Percentiles rank a stretch among this genome's conserved stretches.
These are phyloP conservation scores for Daldinia eschscholtzii DNA, from an alignment of 2,329 filamentous ascomycete species.

Conservation along the genomic window DNA sequence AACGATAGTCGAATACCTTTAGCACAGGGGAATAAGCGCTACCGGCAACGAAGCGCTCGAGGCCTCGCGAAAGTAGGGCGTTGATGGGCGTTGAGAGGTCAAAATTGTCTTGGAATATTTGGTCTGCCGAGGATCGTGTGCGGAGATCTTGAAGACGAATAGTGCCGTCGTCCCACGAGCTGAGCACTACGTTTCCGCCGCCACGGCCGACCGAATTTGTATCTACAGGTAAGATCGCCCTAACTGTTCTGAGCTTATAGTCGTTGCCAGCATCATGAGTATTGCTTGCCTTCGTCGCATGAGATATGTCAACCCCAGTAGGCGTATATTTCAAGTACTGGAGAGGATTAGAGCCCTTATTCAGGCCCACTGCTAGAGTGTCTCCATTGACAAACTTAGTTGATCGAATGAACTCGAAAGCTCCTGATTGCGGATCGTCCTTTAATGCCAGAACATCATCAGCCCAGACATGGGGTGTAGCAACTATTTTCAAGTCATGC, in stretches of 20 bases:
- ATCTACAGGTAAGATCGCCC: conserved; percentile 62
- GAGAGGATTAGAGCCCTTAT: conserved; percentile 58
- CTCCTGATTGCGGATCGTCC: conserved; percentile 31
- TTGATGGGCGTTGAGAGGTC: conserved; percentile 61
- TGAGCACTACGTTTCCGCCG: conserved; percentile 60
- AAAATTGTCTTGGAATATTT: conserved; percentile 66
- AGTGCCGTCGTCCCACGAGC: conserved; percentile 67
- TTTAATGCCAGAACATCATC: conserved; percentile 44
- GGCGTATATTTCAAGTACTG: conserved; percentile 62
- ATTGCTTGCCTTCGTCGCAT: conserved; percentile 52
- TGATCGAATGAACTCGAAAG: conserved; percentile 51
- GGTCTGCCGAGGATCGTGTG: conserved; percentile 61
- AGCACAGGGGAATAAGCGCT: conserved; percentile 59
- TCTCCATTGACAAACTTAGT: conserved; percentile 62
- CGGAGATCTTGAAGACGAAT: conserved; percentile 65
- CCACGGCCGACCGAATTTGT: conserved; percentile 51
- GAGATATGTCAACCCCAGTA: conserved; percentile 57
- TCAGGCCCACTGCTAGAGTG: conserved; percentile 61
- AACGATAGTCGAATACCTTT: conserved; percentile 68
- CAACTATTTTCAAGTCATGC: conserved; percentile 27
- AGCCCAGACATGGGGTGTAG: conserved; percentile 37
- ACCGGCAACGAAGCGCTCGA: conserved; percentile 65
- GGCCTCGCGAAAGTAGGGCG: conserved; percentile 63
- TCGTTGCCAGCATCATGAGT: conserved; percentile 46
- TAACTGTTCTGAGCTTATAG: conserved; percentile 54